phyloP scores from a whole-genome alignment of 1,139 yeast species.

The Suhomyces guaymorum region DNA sequence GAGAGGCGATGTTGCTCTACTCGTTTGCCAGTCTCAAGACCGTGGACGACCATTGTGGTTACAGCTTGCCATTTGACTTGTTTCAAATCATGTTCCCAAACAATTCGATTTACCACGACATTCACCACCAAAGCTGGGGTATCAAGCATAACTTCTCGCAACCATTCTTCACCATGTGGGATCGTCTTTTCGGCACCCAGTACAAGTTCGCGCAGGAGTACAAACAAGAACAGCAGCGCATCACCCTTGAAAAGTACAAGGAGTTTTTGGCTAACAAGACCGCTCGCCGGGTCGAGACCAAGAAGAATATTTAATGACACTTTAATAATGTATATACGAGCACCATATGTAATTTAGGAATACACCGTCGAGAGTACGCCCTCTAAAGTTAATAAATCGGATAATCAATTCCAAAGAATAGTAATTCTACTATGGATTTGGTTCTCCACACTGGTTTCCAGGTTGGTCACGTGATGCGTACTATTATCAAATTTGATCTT shows the following conservation, averaged over 20 bases:
- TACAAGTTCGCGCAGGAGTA: conserved; percentile 67
- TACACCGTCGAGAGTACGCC: no score
- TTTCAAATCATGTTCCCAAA: conserved; percentile 90
- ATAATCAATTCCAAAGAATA: no score
- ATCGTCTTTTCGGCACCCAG: conserved; percentile 65
- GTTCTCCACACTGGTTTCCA: no score
- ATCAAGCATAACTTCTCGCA: conserved; percentile 93
- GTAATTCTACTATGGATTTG: no score
- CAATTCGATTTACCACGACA: conserved; percentile 93
- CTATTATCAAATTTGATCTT: not conserved
- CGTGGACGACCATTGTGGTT: conserved; percentile 98
- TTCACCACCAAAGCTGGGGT: conserved; percentile 96
- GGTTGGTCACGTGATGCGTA: not conserved
- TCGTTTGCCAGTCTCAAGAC: conserved; percentile 93
- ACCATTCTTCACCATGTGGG: conserved; percentile 97
- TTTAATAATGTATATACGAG: not conserved
- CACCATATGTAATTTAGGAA: no score
- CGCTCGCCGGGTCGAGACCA: conserved; percentile 4
- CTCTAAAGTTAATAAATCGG: no score
- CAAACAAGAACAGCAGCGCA: conserved; percentile 54
- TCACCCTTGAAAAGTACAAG: conserved; percentile 62
- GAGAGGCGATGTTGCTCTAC: conserved; percentile 73
- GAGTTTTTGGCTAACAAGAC: conserved; percentile 54
- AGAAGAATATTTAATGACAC: conserved; percentile 12
- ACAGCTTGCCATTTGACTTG: conserved; percentile 84